Evolutionary conservation across 23 red algal genomes (phyloP), one percentile per base, ranked within the genome.

Genomic region (Gracilaria vermiculophylla): DNA sequence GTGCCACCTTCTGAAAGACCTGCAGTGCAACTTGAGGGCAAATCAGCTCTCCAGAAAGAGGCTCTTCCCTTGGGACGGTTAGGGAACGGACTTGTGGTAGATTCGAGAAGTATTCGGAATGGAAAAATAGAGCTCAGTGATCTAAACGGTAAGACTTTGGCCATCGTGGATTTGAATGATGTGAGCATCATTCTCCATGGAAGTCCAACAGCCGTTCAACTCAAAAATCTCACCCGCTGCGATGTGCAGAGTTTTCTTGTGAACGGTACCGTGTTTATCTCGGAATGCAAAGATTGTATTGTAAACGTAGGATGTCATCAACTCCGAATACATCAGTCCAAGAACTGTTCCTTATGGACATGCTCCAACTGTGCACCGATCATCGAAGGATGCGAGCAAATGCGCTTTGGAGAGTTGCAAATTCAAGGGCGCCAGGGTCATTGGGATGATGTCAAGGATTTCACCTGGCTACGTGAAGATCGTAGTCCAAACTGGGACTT

Each of bases 391-490:
- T 73, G 67, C 42, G 19, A 47, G 36, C 2, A 19, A 19, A 73
- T 73, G 67, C 67, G 67, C 5, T 73, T 73, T 24, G 67, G 67
- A 42, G 67, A 73, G 37, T 14, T 73, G 40, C 39, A 28, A 25
- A 6, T 37, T 42, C 28, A 73, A 23, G 67, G 67, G 13, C 67
- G 67, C 13, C 32, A 24, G 32, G 40, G 67, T 28, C 25, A 40
- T 47, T 73, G 67, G 67, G n/a, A 73, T 32, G 67, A 73, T 19
- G 32, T 73, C 39, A 73, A 73, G 32, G 67, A 73, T n/a, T 73
- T 73, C 67, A 73, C 37, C 40, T 73, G 67, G 67, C 37, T 73
- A 1, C 67, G 67, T 48, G 67, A 48, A 48, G 67, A 28, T 24
- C 36, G 12, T 5, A 73, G 67, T 19, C 67, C 67, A 20, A 73